phyloP scores from a whole-genome alignment of 2,329 filamentous ascomycete genomes.

The Colletotrichum eremochloae region DNA sequence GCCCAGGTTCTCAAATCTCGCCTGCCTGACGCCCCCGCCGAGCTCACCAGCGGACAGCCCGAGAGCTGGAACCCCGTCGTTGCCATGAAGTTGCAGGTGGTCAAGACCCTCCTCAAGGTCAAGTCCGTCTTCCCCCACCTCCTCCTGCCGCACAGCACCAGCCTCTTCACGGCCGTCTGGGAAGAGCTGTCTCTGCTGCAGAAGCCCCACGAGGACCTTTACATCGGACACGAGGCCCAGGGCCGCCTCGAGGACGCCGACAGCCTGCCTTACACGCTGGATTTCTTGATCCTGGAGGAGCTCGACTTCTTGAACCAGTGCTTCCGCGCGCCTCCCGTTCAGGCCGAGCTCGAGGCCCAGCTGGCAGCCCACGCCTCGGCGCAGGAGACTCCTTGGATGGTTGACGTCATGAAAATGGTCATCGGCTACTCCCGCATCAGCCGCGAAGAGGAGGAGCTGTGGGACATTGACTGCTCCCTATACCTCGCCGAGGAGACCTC shows the following conservation, averaged over 20 bases:
- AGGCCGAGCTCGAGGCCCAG: slow-evolving; percentile 88
- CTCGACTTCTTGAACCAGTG: slow-evolving; percentile 95
- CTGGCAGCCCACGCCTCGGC: slow-evolving; percentile 72
- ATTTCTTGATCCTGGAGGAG: slow-evolving; percentile 93
- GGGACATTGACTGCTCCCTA: slow-evolving; percentile 96
- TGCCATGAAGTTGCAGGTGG: slow-evolving; percentile 89
- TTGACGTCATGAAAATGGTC: slow-evolving; percentile 88
- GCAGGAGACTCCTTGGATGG: slow-evolving; percentile 81
- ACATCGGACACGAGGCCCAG: slow-evolving; percentile 87
- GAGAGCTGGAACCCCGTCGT: slow-evolving; percentile 85
- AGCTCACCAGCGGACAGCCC: slow-evolving; percentile 63
- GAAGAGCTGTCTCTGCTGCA: slow-evolving; percentile 84
- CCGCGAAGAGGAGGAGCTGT: slow-evolving; percentile 91
- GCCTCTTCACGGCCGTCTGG: slow-evolving; percentile 90
- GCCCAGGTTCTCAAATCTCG: slow-evolving; percentile 80
- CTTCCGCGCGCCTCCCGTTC: slow-evolving; percentile 88
- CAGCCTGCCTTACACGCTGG: slow-evolving; percentile 91
- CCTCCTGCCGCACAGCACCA: slow-evolving; percentile 84
- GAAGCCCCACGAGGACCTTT: slow-evolving; percentile 82
- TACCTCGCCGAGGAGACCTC: slow-evolving; percentile 96
- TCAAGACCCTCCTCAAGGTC: slow-evolving; percentile 94
- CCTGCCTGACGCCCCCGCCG: slow-evolving; percentile 76
- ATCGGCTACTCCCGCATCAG: slow-evolving; percentile 91
- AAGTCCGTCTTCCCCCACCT: slow-evolving; percentile 84
- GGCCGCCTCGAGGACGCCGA: slow-evolving; percentile 91